Base-by-base conservation (phyloP, 208 protist species). In the Histomonas meleagridis region DNA sequence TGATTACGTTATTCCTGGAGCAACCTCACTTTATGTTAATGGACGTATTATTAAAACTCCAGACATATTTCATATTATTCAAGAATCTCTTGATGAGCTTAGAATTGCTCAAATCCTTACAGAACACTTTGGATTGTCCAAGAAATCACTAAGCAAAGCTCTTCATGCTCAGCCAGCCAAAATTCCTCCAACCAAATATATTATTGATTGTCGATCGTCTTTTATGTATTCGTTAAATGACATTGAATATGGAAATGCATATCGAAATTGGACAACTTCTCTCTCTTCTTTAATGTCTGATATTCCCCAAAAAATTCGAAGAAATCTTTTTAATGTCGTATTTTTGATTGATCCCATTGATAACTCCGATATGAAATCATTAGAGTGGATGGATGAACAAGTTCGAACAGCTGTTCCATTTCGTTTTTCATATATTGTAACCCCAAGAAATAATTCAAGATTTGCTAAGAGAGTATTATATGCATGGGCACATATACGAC, bases 81-180 rank as follows among this genome's bases (percentile, higher is more conserved):
- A 81, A 51, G 70, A 35, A n/a, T 81, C 70, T n/a, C 43, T 81
- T 48, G 70, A 81, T 81, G 70, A 81, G n/a, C 43, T 81, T n/a
- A 2, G 70, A 32, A 81, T 81, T 51, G 70, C 23, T 32, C 70
- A 81, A 23, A 81, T 81, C 16, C 18, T 81, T n/a, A 3, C 16
- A 51, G 70, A 81, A 28, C 35, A 81, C n/a, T 81, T 81, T 28
- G 35, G n/a, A n/a, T 21, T 81, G 1, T 32, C 70, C 2, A 32
- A 32, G n/a, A 43, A 81, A 81, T 3, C 70, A 12, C n/a, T 51
- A 23, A 81, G 51, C 12, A 81, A 81, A 43, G 21, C n/a, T 51
- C 10, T 81, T n/a, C 12, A 32, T 32, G 14, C 51, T 7, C 26
- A 32, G 12, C 70, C 26, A 51, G 16, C 12, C 0, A 1, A 0